Evolutionary conservation across 2,329 filamentous ascomycete genomes (phyloP), one percentile per base, ranked within the genome.

Genomic region (Cytospora schulzeri): DNA sequence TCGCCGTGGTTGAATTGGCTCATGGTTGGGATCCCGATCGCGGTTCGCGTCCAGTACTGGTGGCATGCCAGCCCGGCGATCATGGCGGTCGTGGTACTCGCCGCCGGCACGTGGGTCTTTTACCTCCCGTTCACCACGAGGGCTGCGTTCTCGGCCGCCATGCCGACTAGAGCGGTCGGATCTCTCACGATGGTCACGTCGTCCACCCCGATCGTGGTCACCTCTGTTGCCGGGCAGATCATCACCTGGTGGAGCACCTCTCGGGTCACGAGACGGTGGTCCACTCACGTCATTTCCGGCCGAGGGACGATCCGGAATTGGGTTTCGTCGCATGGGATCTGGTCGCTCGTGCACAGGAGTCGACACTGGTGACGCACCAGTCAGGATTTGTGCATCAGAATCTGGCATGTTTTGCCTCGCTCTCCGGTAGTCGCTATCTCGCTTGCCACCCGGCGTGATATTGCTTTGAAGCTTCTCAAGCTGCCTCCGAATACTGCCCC

Each of bases 321-420:
- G 62, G 8, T 78, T 73, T 2, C 72, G 75, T 28, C 80, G 76
- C 15, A 79, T 69, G 9, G 78, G 74, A 45, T 86, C 82, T 31
- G 76, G 73, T 0, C 81, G 79, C 66, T 86, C 84, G 26, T 82
- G 78, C 4, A 77, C 71, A 0, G 83, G 82, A 3, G 83, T 84
- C 56, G 76, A 76, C 24, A 77, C 76, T 24, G 80, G 81, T 28
- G 85, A 84, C 22, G 81, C 82, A 26, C 84, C 83, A 1, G 82
- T 82, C 2, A 86, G 76, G 5, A 84, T 81, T 69, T 87, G 85
- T 1, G 81, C 81, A 68, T 87, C 85, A 3, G 84, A 86, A 22
- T 80, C 80, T 22, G 78, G 81, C 41, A 86, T 71, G 64, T 78
- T 80, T 60, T 76, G 76, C 17, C 79, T 62, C 28, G 57, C 26